Conservation (phyloP, 2,329 filamentous ascomycete species). For the Xylaria multiplex region DNA sequence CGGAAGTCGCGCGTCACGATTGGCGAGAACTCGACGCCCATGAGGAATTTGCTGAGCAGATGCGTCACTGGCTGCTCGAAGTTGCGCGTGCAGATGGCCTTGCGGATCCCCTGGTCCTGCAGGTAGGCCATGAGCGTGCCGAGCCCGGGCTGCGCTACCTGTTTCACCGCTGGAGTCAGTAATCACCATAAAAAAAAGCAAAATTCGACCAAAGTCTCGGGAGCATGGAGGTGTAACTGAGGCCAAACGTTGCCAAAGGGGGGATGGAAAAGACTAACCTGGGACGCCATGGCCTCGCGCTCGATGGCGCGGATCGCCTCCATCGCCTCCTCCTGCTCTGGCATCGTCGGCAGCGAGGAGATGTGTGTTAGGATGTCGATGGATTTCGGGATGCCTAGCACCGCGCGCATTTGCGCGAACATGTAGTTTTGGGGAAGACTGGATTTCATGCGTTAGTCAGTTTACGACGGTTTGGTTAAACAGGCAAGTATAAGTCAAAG, state of each 20-base stretch:
- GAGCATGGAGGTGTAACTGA: too few species aligned
- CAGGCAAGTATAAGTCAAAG: background rate
- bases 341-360: constrained; percentile 71
- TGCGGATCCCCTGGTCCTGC: constrained; percentile 71
- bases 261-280: constrained; percentile 50
- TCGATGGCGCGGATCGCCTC: constrained; percentile 83
- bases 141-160: constrained; percentile 81
- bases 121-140: constrained; percentile 83
- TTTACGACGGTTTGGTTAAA: background rate
- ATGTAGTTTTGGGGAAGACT: constrained; percentile 95
- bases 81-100: constrained; percentile 93
- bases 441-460: constrained; percentile 30
- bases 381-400: constrained; percentile 75
- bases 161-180: too few species aligned
- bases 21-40: constrained; percentile 73
- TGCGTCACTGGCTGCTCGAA: constrained; percentile 83
- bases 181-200: too few species aligned
- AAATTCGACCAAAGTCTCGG: too few species aligned
- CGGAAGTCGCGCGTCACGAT: constrained; percentile 86
- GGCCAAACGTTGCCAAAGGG: too few species aligned
- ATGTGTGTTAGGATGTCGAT: constrained; percentile 92
- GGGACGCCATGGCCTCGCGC: constrained; percentile 69
- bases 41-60: constrained; percentile 79
- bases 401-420: constrained; percentile 86
- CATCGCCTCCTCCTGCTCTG: constrained; percentile 71